Percentiles rank a stretch among this genome's conserved stretches.
These are phyloP conservation scores for Styphnolobium japonicum DNA, from an alignment of 306 rosid genomes.

Conservation along the genomic window DNA sequence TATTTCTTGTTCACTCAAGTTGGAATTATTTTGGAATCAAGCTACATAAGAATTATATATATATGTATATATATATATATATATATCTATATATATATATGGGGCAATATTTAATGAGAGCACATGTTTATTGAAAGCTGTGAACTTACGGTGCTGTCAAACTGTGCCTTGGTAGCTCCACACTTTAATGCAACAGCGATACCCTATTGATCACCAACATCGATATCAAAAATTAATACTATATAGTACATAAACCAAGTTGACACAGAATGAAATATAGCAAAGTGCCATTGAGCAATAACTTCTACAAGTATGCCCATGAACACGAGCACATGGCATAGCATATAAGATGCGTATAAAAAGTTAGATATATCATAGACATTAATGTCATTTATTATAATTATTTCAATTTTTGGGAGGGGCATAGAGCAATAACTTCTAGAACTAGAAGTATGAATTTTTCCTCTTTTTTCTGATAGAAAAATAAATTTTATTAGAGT, in stretches of 20 bases:
- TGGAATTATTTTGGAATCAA: no score
- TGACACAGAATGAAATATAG: not conserved
- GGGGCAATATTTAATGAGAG: no score
- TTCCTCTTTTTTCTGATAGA: not conserved
- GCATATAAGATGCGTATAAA: not conserved
- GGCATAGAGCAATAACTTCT: not conserved
- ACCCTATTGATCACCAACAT: constrained; percentile 53
- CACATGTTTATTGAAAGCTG: no score
- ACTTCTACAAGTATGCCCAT: not conserved
- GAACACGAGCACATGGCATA: not conserved
- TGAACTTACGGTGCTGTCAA: constrained; percentile 85
- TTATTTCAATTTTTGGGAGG: not conserved
- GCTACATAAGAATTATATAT: no score
- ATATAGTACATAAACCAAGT: not conserved
- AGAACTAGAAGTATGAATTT: not conserved
- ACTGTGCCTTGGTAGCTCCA: constrained; percentile 94
- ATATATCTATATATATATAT: no score
- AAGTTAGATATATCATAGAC: not conserved
- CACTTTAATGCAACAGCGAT: constrained; percentile 85
- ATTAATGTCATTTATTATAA: not conserved
- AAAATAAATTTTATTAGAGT: not conserved
- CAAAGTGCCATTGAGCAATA: constrained; percentile 7
- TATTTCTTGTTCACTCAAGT: not conserved
- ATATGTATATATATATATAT: not conserved
- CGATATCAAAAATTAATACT: not conserved